Evolutionary conservation across 2,329 filamentous ascomycete genomes (phyloP).

Genomic region (Alternaria rosae): DNA sequence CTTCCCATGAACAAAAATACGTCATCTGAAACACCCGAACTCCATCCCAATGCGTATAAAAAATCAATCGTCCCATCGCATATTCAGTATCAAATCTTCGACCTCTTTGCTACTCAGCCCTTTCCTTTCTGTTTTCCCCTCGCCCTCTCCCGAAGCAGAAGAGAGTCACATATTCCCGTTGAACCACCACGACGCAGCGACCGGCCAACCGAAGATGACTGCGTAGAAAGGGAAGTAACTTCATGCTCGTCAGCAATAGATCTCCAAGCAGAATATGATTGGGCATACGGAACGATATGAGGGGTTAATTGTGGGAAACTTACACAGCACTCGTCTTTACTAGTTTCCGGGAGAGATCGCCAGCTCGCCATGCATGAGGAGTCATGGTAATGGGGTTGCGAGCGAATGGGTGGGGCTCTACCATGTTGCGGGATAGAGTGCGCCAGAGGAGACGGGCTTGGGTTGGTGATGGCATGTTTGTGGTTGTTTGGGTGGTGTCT

Average conservation of each 20-base stretch:
- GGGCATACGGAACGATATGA: too few species aligned
- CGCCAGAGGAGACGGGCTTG: constrained; percentile 43
- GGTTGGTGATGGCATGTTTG: constrained; percentile 41
- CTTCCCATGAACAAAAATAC: not conserved
- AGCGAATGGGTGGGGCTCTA: constrained; percentile 47
- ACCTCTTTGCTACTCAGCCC: constrained; percentile 31
- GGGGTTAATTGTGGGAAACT: too few species aligned
- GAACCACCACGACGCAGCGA: constrained; percentile 35
- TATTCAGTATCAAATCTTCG: constrained; percentile 35
- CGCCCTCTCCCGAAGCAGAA: constrained; percentile 20
- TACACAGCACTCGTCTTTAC: constrained; percentile 38
- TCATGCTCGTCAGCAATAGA: not conserved
- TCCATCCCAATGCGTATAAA: not conserved
- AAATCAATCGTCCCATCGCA: constrained; percentile 40
- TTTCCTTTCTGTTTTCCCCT: not conserved
- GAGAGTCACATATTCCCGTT: constrained; percentile 44
- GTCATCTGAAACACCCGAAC: not conserved
- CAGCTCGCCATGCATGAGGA: constrained; percentile 35
- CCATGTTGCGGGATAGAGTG: constrained; percentile 41
- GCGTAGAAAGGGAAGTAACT: constrained; percentile 42
- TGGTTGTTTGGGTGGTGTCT: not conserved
- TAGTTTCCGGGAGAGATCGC: constrained; percentile 31
- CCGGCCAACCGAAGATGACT: constrained; percentile 44
- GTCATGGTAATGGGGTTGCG: constrained; percentile 37
- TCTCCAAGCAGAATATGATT: too few species aligned